Evolutionary conservation across 139 green algal genomes (phyloP).

Genomic region (Chlorella sorokiniana): DNA sequence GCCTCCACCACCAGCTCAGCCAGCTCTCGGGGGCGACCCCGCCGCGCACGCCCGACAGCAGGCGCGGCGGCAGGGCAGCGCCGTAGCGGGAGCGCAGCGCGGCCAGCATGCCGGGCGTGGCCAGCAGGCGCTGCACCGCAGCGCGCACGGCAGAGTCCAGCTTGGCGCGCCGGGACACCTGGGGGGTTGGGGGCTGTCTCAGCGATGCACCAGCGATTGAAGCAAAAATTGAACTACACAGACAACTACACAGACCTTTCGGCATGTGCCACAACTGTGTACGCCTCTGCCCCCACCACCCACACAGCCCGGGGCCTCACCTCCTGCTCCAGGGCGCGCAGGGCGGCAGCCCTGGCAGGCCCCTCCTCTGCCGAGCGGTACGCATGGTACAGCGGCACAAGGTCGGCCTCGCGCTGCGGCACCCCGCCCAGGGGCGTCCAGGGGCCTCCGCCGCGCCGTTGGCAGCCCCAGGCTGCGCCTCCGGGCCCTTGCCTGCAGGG

Average conservation of each 20-base stretch:
- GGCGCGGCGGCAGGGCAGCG: neutral
- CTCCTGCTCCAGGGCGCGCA: conserved; percentile 50
- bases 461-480: neutral
- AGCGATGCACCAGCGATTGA: no score
- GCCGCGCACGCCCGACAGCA: neutral
- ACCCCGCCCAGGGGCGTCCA: conserved; percentile 40
- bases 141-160: conserved; percentile 51
- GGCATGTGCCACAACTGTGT: neutral
- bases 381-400: conserved; percentile 66
- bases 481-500: neutral
- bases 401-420: conserved; percentile 85
- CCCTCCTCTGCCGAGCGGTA: conserved; percentile 29
- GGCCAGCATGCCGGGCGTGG: neutral
- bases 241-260: neutral
- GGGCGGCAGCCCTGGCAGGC: conserved; percentile 21
- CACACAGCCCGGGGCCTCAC: neutral
- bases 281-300: neutral
- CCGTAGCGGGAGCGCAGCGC: conserved; percentile 1
- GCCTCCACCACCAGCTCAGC: conserved; percentile 13
- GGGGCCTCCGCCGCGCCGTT: neutral
- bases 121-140: conserved; percentile 44
- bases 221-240: neutral
- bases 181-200: neutral
- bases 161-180: conserved; percentile 30
- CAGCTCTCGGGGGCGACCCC: neutral